These are phyloP conservation scores for Colletotrichum sp. DNA, from an alignment of 2,329 filamentous ascomycete genomes.

Conservation along the genomic window DNA sequence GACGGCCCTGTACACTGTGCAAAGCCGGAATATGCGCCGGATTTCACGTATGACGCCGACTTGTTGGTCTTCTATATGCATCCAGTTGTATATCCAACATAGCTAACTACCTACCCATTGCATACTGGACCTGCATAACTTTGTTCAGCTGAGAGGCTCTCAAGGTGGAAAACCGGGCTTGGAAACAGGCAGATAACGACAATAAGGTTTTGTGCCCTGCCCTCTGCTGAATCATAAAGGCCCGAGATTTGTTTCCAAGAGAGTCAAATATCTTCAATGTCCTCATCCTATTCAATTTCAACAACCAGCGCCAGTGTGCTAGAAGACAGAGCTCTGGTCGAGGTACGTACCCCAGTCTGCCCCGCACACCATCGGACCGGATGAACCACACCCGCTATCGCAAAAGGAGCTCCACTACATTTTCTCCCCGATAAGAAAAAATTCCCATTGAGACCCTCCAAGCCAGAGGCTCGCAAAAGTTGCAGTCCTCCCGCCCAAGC, in stretches of 20 bases:
- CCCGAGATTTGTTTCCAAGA: no score
- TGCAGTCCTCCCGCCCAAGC: neutral
- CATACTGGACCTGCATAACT: neutral
- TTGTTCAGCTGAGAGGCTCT: neutral
- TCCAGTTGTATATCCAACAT: neutral
- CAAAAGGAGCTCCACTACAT: neutral
- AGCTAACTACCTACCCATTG: neutral
- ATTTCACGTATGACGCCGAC: no score
- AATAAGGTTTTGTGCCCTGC: neutral
- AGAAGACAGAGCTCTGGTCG: neutral
- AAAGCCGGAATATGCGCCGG: neutral
- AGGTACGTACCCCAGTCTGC: conserved; percentile 4
- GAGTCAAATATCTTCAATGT: neutral
- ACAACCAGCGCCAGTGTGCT: no score
- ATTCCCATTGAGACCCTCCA: conserved; percentile 2
- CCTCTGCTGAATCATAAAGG: neutral
- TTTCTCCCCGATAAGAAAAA: conserved; percentile 19
- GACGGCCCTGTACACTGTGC: neutral
- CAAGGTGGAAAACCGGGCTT: neutral
- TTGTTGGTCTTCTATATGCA: neutral
- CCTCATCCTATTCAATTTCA: no score
- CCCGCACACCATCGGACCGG: neutral
- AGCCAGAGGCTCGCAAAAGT: neutral
- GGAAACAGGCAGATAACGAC: neutral
- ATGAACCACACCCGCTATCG: conserved; percentile 11